A percentile compares a stretch with the other conserved stretches of the same genome.
phyloP scores from a whole-genome alignment of 805 yeast species.

The Wickerhamiella azymoides region DNA sequence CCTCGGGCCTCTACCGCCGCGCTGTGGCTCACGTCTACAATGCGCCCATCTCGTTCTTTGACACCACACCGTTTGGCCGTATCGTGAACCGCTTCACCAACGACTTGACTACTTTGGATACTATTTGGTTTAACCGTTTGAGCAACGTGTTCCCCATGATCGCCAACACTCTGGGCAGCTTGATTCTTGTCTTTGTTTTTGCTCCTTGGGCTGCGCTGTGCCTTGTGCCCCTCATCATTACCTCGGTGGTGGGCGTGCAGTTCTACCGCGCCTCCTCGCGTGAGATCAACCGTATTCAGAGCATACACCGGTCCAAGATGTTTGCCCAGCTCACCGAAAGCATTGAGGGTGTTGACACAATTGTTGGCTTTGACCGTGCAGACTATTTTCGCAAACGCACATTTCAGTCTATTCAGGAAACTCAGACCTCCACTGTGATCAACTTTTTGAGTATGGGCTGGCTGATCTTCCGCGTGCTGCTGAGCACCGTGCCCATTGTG shows the following conservation, averaged over 20 bases:
- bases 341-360: constrained; percentile 49
- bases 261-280: constrained; percentile 60
- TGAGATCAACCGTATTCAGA: constrained; percentile 65
- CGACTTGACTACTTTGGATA: constrained; percentile 73
- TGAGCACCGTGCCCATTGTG: constrained; percentile 36
- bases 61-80: constrained; percentile 78
- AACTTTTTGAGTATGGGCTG: constrained; percentile 58
- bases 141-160: constrained; percentile 44
- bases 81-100: constrained; percentile 75
- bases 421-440: constrained; percentile 54
- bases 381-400: constrained; percentile 36
- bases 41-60: constrained; percentile 73
- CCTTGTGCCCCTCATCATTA: constrained; percentile 38
- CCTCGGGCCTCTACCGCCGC: constrained; percentile 42
- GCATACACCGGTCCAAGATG: constrained; percentile 53
- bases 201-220: constrained; percentile 58
- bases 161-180: constrained; percentile 45
- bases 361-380: constrained; percentile 42
- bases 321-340: constrained; percentile 61
- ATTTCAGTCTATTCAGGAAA: constrained; percentile 35
- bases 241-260: constrained; percentile 32
- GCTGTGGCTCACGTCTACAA: constrained; percentile 50
- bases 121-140: constrained; percentile 57
- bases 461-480: constrained; percentile 50
- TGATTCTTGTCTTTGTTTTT: constrained; percentile 52